Percentiles rank a stretch among this genome's conserved stretches.
phyloP scores from a whole-genome alignment of 192 early-diverging fungal genomes.

The Mortierella antarctica region DNA sequence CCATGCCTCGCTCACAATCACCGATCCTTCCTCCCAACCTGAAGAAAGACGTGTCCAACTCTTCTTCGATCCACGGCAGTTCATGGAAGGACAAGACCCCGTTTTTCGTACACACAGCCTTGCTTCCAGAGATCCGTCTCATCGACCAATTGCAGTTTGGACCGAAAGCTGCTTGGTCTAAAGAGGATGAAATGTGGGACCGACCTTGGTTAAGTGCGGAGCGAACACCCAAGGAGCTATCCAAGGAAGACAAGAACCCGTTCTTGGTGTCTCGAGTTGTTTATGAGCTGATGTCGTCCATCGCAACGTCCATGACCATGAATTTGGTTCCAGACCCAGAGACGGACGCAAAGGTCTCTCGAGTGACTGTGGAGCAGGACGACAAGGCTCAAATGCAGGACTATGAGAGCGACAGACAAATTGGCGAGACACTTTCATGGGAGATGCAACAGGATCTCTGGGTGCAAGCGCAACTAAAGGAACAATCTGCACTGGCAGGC shows the following conservation, averaged over 20 bases:
- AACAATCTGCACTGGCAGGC: neutral
- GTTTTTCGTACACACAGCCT: constrained; percentile 20
- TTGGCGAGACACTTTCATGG: constrained; percentile 26
- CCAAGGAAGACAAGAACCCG: constrained; percentile 15
- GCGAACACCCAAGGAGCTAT: constrained; percentile 13
- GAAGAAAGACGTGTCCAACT: constrained; percentile 44
- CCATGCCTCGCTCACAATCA: constrained; percentile 24
- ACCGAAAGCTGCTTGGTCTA: constrained; percentile 14
- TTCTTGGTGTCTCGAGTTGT: constrained; percentile 23
- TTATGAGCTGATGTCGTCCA: constrained; percentile 40
- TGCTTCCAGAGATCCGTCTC: constrained; percentile 31
- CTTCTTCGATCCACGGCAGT: constrained; percentile 14
- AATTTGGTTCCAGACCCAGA: neutral
- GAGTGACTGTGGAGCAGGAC: neutral
- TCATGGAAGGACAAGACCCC: constrained; percentile 40
- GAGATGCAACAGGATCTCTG: constrained; percentile 34
- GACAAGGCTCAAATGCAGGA: constrained; percentile 23
- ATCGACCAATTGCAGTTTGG: constrained; percentile 21
- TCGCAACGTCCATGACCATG: neutral
- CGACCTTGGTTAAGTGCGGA: constrained; percentile 21
- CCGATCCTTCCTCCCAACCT: constrained; percentile 22
- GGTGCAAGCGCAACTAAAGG: neutral
- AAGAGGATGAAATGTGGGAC: constrained; percentile 28
- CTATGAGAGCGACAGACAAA: constrained; percentile 28
- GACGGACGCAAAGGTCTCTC: neutral